These are phyloP conservation scores for Daldinia childiae DNA, from an alignment of 495 filamentous ascomycete genomes.

Conservation along the genomic window DNA sequence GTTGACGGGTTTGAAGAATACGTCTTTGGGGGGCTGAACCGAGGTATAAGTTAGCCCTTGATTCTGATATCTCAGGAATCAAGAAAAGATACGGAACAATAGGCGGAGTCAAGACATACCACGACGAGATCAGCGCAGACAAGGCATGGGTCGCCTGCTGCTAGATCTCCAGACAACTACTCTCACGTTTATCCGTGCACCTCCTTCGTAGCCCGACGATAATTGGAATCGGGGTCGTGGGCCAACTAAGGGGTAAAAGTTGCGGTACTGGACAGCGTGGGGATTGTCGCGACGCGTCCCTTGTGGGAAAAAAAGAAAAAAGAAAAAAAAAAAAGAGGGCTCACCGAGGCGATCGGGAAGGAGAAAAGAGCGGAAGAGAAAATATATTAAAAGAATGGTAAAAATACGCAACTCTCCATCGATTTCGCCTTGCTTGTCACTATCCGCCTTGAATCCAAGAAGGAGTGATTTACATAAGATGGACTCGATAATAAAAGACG, in stretches of 20 bases:
- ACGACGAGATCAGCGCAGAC: slow-evolving; percentile 66
- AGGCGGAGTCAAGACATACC: slow-evolving; percentile 47
- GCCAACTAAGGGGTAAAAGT: slow-evolving; percentile 39
- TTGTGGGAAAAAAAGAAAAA: slow-evolving; percentile 24
- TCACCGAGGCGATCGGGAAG: slow-evolving; percentile 21
- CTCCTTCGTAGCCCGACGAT: slow-evolving; percentile 34
- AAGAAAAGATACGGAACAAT: slow-evolving; percentile 15
- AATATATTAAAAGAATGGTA: slow-evolving; percentile 46
- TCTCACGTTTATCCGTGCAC: slow-evolving; percentile 39
- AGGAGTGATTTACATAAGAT: slow-evolving; percentile 20
- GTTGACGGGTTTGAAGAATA: slow-evolving; percentile 60
- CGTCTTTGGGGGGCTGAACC: slow-evolving; percentile 53
- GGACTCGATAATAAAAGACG: slow-evolving; percentile 28
- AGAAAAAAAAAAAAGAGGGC: slow-evolving; percentile 17
- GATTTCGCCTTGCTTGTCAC: slow-evolving; percentile 24
- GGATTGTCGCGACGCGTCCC: slow-evolving; percentile 54
- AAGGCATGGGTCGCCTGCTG: slow-evolving; percentile 62
- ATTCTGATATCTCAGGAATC: slow-evolving; percentile 12
- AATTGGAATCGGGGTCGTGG: slow-evolving; percentile 27
- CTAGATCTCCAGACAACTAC: slow-evolving; percentile 55
- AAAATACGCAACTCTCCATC: slow-evolving; percentile 47
- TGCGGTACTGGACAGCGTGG: slow-evolving; percentile 30
- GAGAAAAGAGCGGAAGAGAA: slow-evolving; percentile 8
- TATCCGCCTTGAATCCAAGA: slow-evolving; percentile 33
- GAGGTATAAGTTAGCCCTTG: slow-evolving; percentile 28